Conservation (phyloP, 2,329 filamentous ascomycete species). For the Diaporthe amygdali region DNA sequence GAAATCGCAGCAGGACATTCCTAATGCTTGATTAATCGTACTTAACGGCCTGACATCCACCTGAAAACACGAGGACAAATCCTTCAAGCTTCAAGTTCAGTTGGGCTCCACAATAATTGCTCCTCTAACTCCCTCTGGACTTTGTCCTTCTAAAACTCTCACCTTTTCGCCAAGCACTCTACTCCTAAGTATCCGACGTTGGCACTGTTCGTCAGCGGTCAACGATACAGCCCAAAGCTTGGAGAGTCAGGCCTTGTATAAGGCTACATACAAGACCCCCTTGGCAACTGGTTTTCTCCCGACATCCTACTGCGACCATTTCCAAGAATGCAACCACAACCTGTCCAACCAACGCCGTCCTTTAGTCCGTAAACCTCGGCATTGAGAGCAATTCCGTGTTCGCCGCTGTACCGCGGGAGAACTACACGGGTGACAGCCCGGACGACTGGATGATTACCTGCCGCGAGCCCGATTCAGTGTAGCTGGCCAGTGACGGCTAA, state of each 20-base stretch:
- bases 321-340: not conserved
- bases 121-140: not conserved
- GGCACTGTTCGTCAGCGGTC: not conserved
- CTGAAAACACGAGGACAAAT: not conserved
- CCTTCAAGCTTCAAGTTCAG: not conserved
- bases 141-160: not conserved
- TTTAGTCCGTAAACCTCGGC: not conserved
- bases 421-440: not conserved
- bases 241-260: not conserved
- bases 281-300: not conserved
- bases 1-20: not conserved
- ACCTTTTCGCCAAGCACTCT: not conserved
- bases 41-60: not conserved
- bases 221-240: not conserved
- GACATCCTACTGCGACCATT: not conserved
- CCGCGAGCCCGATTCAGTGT: not conserved
- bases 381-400: not conserved
- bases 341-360: not conserved
- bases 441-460: not conserved
- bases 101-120: not conserved
- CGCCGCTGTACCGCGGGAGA: not conserved
- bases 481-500: not conserved
- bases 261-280: not conserved
- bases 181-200: not conserved
- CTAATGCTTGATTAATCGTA: not conserved